Evolutionary conservation across 2,329 filamentous ascomycete species (phyloP), one percentile per base, ranked within the genome.

Genomic region (Neofusicoccum sp.): DNA sequence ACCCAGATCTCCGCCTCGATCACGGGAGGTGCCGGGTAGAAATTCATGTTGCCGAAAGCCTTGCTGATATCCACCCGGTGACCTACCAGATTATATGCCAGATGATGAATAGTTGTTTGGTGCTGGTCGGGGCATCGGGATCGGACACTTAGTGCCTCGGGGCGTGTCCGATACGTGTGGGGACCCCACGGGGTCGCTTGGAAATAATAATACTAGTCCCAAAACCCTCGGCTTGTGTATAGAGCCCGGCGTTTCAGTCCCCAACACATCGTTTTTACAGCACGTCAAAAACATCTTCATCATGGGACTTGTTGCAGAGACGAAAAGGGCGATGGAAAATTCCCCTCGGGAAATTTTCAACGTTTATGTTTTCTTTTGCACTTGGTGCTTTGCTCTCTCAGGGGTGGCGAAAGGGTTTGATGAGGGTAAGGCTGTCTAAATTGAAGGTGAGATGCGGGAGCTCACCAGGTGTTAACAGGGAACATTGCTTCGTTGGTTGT

Each of bases 1-100:
- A 73, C 62, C 34, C 74, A 71, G 3, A 78, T 44, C 34, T 74
- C 66, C 8, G 76, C 76, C 36, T 71, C 64, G 16, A 78, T 69
- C 14, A 62, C 64, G 0, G 67, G 71, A 2, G 74, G 74, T 4
- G 67, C 45, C 0, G 72, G 69, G 26, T 73, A 76, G 38, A 76
- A 75, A 41, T 76, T 76, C 74, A 75, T 75, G 31, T 48, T 33
- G 3, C 8, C 8, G 45, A 33, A 3, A 20, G 31, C 11, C 6
- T 16, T 8, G 28, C 28, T 33, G 2, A 24, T 30, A 3, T 1
- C 6, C 20, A 14, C n/a, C 20, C 20, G 8, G 24, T 48, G 16
- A 20, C 24, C 40, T 6, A 7, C 40, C 40, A 7, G n/a, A 43
- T 40, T 40, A 40, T 40, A 40, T 16, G 6, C 36, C n/a, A n/a